Conservation (phyloP, 2,329 filamentous ascomycete species). For the Elsinoe ampelina region DNA sequence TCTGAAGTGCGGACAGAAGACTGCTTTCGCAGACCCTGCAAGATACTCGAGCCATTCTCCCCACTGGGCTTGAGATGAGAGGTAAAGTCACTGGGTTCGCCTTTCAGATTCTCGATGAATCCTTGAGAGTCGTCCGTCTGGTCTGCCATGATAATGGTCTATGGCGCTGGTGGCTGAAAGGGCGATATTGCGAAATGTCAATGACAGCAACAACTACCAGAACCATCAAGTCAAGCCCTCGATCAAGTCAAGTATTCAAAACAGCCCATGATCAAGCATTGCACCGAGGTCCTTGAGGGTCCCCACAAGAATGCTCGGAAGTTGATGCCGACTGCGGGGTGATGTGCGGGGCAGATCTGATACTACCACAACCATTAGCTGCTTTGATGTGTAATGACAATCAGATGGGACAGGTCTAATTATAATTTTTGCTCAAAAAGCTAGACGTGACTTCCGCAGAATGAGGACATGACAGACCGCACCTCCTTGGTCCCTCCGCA, state of each 20-base stretch:
- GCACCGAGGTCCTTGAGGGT: neutral
- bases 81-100: neutral
- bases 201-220: neutral
- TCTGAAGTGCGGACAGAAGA: slow-evolving; percentile 38
- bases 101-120: slow-evolving; percentile 9
- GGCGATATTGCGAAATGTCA: neutral
- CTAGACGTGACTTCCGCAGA: neutral
- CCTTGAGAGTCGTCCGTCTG: slow-evolving; percentile 34
- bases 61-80: slow-evolving; percentile 34
- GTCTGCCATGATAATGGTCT: slow-evolving; percentile 32
- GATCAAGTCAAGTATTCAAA: neutral
- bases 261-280: neutral
- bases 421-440: neutral
- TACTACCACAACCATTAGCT: neutral
- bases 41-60: slow-evolving; percentile 37
- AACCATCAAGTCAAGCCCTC: too few relatives aligned
- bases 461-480: slow-evolving; percentile 15
- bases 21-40: slow-evolving; percentile 36
- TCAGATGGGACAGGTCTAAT: neutral
- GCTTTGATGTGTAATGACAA: neutral
- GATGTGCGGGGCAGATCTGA: neutral
- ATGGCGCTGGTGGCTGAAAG: neutral
- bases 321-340: slow-evolving; percentile 7
- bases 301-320: neutral
- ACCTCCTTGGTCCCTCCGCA: slow-evolving; percentile 17